phyloP scores from a whole-genome alignment of 306 rosid genomes.

The Fagus sylvatica region DNA sequence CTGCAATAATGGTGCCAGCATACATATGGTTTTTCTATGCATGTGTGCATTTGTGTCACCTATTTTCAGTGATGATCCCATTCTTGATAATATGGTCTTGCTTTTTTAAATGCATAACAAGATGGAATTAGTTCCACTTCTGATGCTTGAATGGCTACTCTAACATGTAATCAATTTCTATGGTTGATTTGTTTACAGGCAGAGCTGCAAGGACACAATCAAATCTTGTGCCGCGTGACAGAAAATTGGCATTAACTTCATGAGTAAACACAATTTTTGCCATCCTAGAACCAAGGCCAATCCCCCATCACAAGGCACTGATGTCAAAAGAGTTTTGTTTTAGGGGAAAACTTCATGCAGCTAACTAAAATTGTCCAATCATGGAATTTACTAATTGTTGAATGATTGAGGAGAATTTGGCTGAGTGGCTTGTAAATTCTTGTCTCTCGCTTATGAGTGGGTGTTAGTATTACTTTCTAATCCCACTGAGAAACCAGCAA shows the following conservation, averaged over 20 bases:
- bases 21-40: not conserved
- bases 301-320: not conserved
- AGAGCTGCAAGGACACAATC: slow-evolving; percentile 45
- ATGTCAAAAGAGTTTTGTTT: not conserved
- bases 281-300: not conserved
- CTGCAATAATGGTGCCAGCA: not conserved
- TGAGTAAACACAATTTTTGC: slow-evolving; percentile 12
- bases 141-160: not conserved
- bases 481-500: not conserved
- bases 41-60: not conserved
- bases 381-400: not conserved
- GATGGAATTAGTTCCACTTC: not conserved
- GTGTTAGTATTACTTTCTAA: not conserved
- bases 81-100: not conserved
- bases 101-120: not conserved
- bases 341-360: not conserved
- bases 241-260: slow-evolving; percentile 36
- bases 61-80: not conserved
- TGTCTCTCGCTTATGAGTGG: not conserved
- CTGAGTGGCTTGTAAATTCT: not conserved
- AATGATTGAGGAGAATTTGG: not conserved
- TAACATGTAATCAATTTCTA: not conserved
- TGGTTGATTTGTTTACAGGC: slow-evolving; percentile 46
- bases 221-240: slow-evolving; percentile 37
- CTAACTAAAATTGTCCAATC: not conserved